Percentiles rank a stretch among this genome's conserved stretches.
These are phyloP conservation scores for Cladosporium sp. DNA, from an alignment of 2,329 filamentous ascomycete species.

Conservation along the genomic window DNA sequence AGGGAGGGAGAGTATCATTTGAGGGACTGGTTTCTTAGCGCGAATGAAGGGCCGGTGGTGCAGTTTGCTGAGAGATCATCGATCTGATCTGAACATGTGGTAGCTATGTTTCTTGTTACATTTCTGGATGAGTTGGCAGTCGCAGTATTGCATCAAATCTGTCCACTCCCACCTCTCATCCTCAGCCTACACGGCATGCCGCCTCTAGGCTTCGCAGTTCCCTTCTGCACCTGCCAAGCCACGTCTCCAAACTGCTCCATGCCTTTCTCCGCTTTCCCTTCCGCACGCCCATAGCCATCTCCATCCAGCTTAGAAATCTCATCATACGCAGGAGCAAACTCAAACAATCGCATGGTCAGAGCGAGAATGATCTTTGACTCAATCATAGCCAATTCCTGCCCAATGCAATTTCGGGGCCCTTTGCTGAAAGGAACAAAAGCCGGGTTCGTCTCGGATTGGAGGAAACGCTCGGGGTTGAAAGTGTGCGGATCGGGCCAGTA, in stretches of 20 bases:
- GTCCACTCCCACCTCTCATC: constrained; percentile 9
- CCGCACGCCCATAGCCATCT: constrained; percentile 25
- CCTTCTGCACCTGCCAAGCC: constrained; percentile 33
- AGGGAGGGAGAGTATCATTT: constrained; percentile 63
- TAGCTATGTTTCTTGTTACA: too few relatives aligned
- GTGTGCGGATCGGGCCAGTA: constrained; percentile 38
- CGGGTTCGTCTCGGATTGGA: constrained; percentile 37
- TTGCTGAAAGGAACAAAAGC: constrained; percentile 55
- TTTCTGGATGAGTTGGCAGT: too few relatives aligned
- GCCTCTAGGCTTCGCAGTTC: constrained; percentile 32
- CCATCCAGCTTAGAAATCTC: constrained; percentile 34
- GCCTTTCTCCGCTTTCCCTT: constrained; percentile 18
- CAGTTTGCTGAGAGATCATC: constrained; percentile 40
- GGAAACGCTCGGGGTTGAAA: constrained; percentile 49
- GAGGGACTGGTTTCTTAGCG: constrained; percentile 67
- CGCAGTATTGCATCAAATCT: too few relatives aligned
- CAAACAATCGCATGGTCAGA: constrained; percentile 48
- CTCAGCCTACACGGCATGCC: constrained; percentile 31
- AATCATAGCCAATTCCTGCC: constrained; percentile 52
- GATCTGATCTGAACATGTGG: too few relatives aligned
- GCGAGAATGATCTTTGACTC: constrained; percentile 50
- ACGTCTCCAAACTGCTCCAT: constrained; percentile 30
- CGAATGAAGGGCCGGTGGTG: constrained; percentile 67
- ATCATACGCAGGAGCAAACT: constrained; percentile 42
- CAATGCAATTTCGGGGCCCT: constrained; percentile 55